These are phyloP conservation scores for Ceratocystis cacaofunesta DNA, from an alignment of 2,329 filamentous ascomycete genomes.

Conservation along the genomic window DNA sequence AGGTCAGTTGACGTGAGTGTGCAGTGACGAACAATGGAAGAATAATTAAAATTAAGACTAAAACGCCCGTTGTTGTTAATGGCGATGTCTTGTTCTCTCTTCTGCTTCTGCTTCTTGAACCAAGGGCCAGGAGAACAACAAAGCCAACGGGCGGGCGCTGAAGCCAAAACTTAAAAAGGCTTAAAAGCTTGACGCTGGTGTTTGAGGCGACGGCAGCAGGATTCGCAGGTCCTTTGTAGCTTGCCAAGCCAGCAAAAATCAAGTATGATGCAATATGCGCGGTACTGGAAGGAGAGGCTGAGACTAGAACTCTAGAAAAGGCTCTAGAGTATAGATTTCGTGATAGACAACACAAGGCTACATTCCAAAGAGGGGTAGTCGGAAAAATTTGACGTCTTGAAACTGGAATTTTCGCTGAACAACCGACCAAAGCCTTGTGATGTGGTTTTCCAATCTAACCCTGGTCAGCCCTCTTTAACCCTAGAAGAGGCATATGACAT, in stretches of 20 bases:
- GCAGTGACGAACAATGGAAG: background rate
- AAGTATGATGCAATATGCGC: background rate
- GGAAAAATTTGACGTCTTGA: background rate
- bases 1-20: background rate
- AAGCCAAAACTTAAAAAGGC: background rate
- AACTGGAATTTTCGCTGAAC: background rate
- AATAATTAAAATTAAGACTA: background rate
- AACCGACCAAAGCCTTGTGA: background rate
- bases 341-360: background rate
- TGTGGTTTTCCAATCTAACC: no score
- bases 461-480: background rate
- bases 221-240: background rate
- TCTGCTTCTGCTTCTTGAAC: background rate
- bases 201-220: background rate
- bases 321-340: background rate
- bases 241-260: background rate
- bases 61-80: background rate
- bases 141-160: background rate
- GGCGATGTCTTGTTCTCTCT: background rate
- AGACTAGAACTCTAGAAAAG: background rate
- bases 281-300: background rate
- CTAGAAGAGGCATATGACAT: background rate
- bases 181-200: background rate
- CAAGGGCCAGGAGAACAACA: background rate
- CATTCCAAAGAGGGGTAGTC: background rate